Base-by-base conservation (phyloP, 768 basidiomycete species). In the Mycena polygramma region DNA sequence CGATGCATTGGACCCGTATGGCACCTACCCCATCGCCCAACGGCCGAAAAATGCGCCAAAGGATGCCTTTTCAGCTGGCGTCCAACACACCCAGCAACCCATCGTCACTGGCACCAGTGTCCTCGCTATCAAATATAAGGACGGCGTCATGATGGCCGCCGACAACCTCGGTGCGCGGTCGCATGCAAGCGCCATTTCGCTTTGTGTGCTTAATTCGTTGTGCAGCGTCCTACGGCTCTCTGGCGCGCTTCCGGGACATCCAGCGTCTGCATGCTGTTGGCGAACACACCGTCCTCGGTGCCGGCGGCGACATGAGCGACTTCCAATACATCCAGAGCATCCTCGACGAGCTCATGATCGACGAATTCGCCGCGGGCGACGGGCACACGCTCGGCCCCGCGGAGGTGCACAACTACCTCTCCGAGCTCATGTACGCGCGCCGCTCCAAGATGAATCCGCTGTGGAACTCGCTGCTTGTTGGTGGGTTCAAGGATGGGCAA, bases 101-200 rank as follows among this genome's bases (percentile, higher is more conserved):
- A 91, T 99, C 69, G 95, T 98, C 11, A 99, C 97, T 0, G 98
- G 97, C 67, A 97, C 97, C n/a, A 94, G 93, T 66, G 96, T 99
- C 7, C 87, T 99, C 41, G 98, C 93, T 3, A 86, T 99, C 81
- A 94, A 94, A 82, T 99, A 88, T 87, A 96, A 97, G 81, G 96
- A 95, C 76, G 98, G 98, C 11, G 90, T 99, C 73, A 97, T 99
- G 94, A 91, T 99, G 87, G 96, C 98, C 37, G 96, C 98, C 45
- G 98, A 99, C 85, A 98, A 93, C 77, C 92, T 99, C 59, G 97
- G 97, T 97, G 71, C 64, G 88, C 79, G 13, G 48, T 39, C 22
- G 45, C 26, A 45, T 68, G 19, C 43, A 20, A 37, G 30, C 17
- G 55, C 4, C 13, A 15, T 57, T 57, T 57, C 20, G n/a, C 10